Base-by-base conservation (phyloP, 2,329 filamentous ascomycete genomes). In the Epichloe typhina region DNA sequence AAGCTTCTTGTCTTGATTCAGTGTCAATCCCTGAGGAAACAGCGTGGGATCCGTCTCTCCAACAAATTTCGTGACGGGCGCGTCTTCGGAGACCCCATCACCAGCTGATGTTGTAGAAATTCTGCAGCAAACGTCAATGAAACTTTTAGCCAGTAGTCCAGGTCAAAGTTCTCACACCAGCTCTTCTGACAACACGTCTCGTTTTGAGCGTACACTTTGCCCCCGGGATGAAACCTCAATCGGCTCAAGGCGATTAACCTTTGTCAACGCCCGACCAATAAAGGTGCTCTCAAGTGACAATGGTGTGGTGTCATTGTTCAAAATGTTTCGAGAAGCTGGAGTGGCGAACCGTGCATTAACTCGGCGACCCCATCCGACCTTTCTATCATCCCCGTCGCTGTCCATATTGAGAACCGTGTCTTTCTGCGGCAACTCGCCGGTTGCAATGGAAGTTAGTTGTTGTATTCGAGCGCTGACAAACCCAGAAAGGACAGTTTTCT, bases 11-110 rank as follows among this genome's bases (percentile, higher is more conserved):
- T 67, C 65, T 39, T 11, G 46, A 43, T 31, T 73, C 69, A 49
- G 70, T 71, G 42, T 72, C 72, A 70, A 74, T 47, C 71, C 70
- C 33, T 66, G 59, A 35, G 75, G 74, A n/a, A 37, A 49, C n/a
- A 26, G n/a, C 7, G 33, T 13, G 31, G 31, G 3, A 36, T 49
- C 12, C 8, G 64, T 65, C 46, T 66, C 66, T 46, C 64, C 61
- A 9, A 59, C 62, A 3, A 66, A 65, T 6, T 65, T 68, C 2
- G 61, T 65, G 2, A 52, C 59, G 46, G 59, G 26, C n/a, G 47
- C 40, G 19, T 26, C 33, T 9, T 49, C 33, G 4, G 15, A 12
- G 12, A 15, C 15, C 17, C 21, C 42, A 31, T 50, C 42, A 12
- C 35, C 15, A 37, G 44, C 39, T 11, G 45, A 15, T 15, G 35